These are phyloP conservation scores for Amauroascus niger DNA, from an alignment of 2,329 filamentous ascomycete species.

Conservation along the genomic window DNA sequence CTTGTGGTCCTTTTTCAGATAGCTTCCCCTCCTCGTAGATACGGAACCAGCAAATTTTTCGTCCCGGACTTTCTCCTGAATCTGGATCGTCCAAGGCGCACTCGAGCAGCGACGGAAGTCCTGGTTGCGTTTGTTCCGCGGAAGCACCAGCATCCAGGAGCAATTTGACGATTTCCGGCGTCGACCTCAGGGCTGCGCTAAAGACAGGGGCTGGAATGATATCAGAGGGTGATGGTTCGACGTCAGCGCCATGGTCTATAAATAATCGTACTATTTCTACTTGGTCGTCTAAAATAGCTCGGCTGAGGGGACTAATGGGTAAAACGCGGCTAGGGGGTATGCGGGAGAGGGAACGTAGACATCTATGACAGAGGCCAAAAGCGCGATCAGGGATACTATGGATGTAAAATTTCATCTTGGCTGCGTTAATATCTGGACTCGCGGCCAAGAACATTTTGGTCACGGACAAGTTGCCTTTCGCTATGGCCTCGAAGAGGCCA, in stretches of 20 bases:
- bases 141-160: conserved; percentile 1
- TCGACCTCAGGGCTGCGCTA: neutral
- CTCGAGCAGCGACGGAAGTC: neutral
- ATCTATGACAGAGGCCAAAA: too few species aligned
- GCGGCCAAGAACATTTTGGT: neutral
- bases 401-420: too few species aligned
- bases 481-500: conserved; percentile 3
- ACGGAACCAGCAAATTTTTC: too few species aligned
- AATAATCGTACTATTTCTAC: conserved; percentile 22
- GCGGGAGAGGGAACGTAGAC: too few species aligned
- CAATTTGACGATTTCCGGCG: neutral
- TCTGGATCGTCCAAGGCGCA: neutral
- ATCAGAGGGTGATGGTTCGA: neutral
- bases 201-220: neutral
- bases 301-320: conserved; percentile 17
- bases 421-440: conserved; percentile 8
- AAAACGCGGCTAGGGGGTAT: too few species aligned
- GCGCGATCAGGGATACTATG: too few species aligned
- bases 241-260: conserved; percentile 19
- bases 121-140: neutral
- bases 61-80: neutral
- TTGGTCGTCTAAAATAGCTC: conserved; percentile 20
- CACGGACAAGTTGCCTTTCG: neutral
- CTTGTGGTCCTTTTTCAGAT: too few species aligned
- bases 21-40: too few species aligned